Evolutionary conservation across 306 rosid genomes (phyloP).

Genomic region (Cercis canadensis): DNA sequence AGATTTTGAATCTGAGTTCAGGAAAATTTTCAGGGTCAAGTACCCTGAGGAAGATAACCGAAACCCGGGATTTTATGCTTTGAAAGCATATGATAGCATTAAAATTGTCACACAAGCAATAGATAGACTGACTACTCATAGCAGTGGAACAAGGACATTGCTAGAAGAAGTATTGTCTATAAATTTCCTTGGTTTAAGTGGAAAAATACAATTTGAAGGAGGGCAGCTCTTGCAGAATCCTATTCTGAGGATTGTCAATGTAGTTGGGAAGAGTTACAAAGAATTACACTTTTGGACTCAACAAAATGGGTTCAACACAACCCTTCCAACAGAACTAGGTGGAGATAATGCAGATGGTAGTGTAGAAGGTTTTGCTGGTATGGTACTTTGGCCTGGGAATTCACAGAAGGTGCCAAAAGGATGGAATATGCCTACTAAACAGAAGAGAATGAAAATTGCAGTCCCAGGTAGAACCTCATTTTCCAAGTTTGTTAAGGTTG

Average conservation of each 20-base stretch:
- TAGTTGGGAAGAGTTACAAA: constrained; percentile 44
- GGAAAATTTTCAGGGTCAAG: constrained; percentile 37
- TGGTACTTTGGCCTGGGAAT: constrained; percentile 76
- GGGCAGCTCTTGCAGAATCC: constrained; percentile 47
- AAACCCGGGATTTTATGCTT: constrained; percentile 59
- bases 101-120: constrained; percentile 50
- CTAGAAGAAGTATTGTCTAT: constrained; percentile 41
- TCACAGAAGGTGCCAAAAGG: constrained; percentile 51
- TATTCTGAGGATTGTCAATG: constrained; percentile 58
- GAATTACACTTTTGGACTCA: constrained; percentile 66
- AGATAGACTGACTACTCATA: constrained; percentile 32
- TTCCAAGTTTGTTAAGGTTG: constrained; percentile 63
- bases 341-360: constrained; percentile 22
- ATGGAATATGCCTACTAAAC: constrained; percentile 63
- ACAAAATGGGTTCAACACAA: constrained; percentile 43
- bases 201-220: constrained; percentile 55
- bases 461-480: constrained; percentile 66
- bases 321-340: constrained; percentile 27
- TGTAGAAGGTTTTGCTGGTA: constrained; percentile 35
- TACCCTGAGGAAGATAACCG: constrained; percentile 52
- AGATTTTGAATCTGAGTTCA: constrained; percentile 47
- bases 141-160: constrained; percentile 16
- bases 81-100: constrained; percentile 71
- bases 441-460: constrained; percentile 59
- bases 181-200: constrained; percentile 62